These are phyloP conservation scores for Citrus sp. DNA, from an alignment of 345 rosid genomes.

Conservation along the genomic window DNA sequence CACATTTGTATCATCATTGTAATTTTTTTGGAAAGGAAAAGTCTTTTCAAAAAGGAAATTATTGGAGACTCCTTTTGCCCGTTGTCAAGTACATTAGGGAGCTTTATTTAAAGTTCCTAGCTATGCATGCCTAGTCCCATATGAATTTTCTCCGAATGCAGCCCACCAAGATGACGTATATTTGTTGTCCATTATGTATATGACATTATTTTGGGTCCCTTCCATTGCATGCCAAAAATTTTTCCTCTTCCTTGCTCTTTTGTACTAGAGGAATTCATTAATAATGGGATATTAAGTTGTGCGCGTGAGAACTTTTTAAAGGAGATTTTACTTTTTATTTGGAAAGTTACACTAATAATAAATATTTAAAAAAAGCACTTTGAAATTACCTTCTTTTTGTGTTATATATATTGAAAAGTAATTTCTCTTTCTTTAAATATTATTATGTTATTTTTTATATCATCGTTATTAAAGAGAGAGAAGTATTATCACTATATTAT, in stretches of 20 bases:
- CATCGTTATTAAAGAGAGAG: too few relatives aligned
- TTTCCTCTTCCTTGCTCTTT: neutral
- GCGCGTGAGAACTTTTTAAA: too few relatives aligned
- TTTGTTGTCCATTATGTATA: constrained; percentile 12
- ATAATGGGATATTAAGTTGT: too few relatives aligned
- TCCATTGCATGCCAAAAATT: neutral
- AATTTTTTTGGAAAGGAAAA: neutral
- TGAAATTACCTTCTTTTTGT: fast-evolving
- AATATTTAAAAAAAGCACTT: fast-evolving
- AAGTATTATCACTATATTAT: too few relatives aligned
- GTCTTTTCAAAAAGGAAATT: neutral
- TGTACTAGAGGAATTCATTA: too few relatives aligned
- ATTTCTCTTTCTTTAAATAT: too few relatives aligned
- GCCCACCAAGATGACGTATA: constrained; percentile 4
- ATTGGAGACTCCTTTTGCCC: neutral
- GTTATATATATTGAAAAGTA: too few relatives aligned
- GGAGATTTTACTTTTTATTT: too few relatives aligned
- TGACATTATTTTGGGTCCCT: neutral
- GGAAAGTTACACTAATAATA: too few relatives aligned
- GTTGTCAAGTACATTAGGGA: neutral
- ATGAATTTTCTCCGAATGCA: neutral
- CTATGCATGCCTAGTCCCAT: neutral
- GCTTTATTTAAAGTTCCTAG: too few relatives aligned
- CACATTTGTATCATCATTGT: constrained; percentile 1
- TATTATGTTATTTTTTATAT: too few relatives aligned